Evolutionary conservation across 257 asterid genomes (phyloP).

Genomic region (Buddleja alternifolia): DNA sequence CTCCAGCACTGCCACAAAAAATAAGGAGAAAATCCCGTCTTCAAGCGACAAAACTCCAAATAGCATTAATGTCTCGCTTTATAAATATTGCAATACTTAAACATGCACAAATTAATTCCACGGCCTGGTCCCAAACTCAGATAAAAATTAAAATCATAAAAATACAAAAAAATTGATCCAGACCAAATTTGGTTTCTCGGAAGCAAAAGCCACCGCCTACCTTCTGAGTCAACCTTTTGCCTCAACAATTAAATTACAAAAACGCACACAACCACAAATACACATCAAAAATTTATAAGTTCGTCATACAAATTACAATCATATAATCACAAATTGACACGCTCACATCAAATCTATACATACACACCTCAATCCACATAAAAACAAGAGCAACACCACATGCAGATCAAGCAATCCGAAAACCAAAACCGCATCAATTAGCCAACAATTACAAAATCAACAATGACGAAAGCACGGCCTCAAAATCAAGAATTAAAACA

Average conservation of each 20-base stretch:
- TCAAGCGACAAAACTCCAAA: constrained; percentile 8
- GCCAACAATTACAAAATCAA: not conserved
- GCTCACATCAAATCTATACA: constrained; percentile 11
- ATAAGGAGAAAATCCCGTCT: not conserved
- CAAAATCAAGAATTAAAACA: not conserved
- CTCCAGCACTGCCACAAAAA: not conserved
- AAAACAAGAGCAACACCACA: not conserved
- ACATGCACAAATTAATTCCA: not conserved
- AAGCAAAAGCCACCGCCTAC: not conserved
- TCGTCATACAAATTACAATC: not conserved
- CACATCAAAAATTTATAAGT: not conserved
- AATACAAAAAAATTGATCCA: not conserved
- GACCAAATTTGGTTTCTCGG: not conserved
- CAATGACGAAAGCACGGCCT: not conserved
- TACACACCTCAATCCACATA: not conserved
- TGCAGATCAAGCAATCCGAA: constrained; percentile 19
- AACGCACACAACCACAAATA: not conserved
- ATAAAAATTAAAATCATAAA: not conserved
- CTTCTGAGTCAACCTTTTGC: not conserved
- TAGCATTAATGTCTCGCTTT: not conserved
- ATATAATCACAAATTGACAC: not conserved
- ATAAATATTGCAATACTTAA: not conserved
- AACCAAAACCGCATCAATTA: not conserved
- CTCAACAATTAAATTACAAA: not conserved
- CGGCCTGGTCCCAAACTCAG: not conserved